Conservation (phyloP, 2,329 filamentous ascomycete species). For the Sodiomyces alkalinus region DNA sequence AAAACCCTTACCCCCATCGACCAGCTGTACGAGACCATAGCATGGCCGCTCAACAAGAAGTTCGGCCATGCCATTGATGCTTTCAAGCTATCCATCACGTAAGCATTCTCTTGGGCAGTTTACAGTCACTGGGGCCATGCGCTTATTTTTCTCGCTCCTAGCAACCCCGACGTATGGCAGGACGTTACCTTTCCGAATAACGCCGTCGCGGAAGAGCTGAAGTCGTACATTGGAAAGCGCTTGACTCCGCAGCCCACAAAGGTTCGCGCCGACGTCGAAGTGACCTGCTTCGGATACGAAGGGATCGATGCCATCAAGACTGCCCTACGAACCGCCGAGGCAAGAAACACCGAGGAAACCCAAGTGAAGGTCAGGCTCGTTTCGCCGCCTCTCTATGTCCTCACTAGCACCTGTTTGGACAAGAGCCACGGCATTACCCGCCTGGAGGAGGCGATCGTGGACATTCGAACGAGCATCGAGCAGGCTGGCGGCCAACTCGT, state of each 20-base stretch:
- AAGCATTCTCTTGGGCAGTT: constrained; percentile 17
- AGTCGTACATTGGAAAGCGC: constrained; percentile 92
- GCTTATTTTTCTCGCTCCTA: constrained; percentile 16
- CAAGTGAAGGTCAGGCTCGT: constrained; percentile 98
- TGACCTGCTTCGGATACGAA: constrained; percentile 90
- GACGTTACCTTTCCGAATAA: constrained; percentile 82
- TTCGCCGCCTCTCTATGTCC: constrained; percentile 90
- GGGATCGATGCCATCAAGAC: constrained; percentile 97
- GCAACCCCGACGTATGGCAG: constrained; percentile 91
- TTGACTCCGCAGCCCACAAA: constrained; percentile 97
- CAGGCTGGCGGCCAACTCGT: constrained; percentile 62
- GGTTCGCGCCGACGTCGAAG: constrained; percentile 93
- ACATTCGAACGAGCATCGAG: constrained; percentile 70
- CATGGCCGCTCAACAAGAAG: constrained; percentile 95
- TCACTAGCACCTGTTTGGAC: constrained; percentile 90
- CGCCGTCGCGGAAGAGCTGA: constrained; percentile 73
- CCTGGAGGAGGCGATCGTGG: constrained; percentile 78
- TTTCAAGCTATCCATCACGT: constrained; percentile 98
- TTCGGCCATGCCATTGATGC: constrained; percentile 94
- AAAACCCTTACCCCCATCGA: constrained; percentile 94
- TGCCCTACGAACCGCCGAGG: constrained; percentile 80
- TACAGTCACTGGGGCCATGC: neutral
- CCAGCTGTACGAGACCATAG: constrained; percentile 83
- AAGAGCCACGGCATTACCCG: constrained; percentile 74
- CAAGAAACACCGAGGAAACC: constrained; percentile 78